phyloP scores from a whole-genome alignment of 169 alveolate genomes.

The Plasmodium yoelii region DNA sequence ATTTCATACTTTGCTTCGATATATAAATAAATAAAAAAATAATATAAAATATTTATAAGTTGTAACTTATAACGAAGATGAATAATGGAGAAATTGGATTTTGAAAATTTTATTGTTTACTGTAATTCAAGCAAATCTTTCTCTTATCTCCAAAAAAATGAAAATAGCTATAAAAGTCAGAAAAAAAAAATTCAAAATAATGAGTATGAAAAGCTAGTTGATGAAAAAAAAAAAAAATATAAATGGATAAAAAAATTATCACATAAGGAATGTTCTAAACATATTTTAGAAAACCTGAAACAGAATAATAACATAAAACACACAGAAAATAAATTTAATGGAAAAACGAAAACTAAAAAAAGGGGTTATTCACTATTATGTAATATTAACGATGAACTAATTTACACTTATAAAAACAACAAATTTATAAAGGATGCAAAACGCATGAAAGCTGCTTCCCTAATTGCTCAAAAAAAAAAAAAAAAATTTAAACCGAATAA shows the following conservation, averaged over 20 bases:
- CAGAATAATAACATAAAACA: not conserved
- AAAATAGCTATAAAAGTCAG: not conserved
- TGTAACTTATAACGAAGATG: no score
- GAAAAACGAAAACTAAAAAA: slow-evolving; percentile 3
- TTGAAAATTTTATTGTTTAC: slow-evolving; percentile 64
- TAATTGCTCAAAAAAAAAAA: not conserved
- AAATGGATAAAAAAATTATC: slow-evolving; percentile 66
- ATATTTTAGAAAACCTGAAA: slow-evolving; percentile 3
- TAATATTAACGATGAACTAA: not conserved
- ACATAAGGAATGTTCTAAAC: slow-evolving; percentile 17
- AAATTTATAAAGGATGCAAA: slow-evolving; percentile 30
- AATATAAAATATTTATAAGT: no score
- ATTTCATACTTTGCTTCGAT: no score
- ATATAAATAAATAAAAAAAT: no score
- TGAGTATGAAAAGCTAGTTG: slow-evolving; percentile 38
- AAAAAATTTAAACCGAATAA: slow-evolving; percentile 7
- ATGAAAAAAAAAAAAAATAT: slow-evolving; percentile 20
- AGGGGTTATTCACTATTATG: not conserved
- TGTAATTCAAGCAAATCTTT: slow-evolving; percentile 33
- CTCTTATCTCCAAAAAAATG: slow-evolving; percentile 29
- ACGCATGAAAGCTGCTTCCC: slow-evolving; percentile 10
- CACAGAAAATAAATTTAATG: not conserved
- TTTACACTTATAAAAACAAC: not conserved
- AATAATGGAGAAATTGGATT: not conserved
- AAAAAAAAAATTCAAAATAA: not conserved